Percentiles rank a stretch among this genome's conserved stretches.
phyloP scores from a whole-genome alignment of 495 filamentous ascomycete species.

The Neurospora hispaniola region DNA sequence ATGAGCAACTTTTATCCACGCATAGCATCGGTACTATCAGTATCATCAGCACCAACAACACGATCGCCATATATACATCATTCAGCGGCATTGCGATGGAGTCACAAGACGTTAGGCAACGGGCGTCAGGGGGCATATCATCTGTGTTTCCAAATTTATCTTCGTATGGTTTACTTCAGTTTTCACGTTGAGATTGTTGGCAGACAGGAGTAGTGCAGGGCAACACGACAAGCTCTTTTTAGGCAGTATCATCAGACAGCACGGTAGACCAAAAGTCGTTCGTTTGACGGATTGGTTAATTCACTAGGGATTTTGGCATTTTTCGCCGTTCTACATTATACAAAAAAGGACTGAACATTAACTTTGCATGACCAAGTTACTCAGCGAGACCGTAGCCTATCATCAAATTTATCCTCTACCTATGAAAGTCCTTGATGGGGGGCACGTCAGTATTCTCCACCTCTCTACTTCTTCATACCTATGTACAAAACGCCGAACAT shows the following conservation, averaged over 20 bases:
- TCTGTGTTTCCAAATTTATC: neutral
- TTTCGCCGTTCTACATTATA: neutral
- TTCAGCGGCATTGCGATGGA: neutral
- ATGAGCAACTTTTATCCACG: neutral
- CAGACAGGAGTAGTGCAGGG: neutral
- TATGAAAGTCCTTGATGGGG: neutral
- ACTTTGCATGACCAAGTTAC: neutral
- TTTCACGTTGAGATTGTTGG: neutral
- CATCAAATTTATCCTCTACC: neutral
- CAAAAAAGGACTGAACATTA: too few species aligned
- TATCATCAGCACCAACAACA: neutral
- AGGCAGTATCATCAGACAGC: neutral
- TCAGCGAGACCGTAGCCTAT: neutral
- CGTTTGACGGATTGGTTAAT: neutral
- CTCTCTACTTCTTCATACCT: neutral
- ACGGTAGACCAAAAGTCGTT: neutral
- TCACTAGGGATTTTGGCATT: neutral
- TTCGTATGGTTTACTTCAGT: neutral
- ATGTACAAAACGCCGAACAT: neutral
- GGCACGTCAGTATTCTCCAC: neutral
- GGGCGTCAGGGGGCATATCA: neutral
- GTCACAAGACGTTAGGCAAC: neutral
- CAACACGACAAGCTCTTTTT: neutral
- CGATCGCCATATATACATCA: neutral
- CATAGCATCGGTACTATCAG: neutral